Base-by-base conservation (phyloP, 257 asterid genomes). In the Nicotiana tabacum region DNA sequence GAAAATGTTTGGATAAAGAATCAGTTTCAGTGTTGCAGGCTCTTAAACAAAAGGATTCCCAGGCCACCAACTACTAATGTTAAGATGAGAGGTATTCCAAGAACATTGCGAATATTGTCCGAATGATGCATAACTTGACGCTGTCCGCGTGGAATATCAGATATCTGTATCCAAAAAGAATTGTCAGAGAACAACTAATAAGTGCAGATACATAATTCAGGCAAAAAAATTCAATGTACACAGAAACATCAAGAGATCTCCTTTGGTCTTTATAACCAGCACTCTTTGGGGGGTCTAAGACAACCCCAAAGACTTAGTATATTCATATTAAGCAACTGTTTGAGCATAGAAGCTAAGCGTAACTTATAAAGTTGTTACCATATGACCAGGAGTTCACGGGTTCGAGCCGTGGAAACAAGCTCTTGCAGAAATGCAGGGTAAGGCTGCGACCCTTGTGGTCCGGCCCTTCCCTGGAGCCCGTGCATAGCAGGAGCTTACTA, bases 71-170 rank as follows among this genome's bases (percentile, higher is more conserved):
- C 10, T 8, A 84, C 88, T 48, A 85, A 43, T 4, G 89, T 77
- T 69, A 82, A 70, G 12, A 83, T 55, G 18, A 89, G 65, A 72
- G 89, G 7, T 37, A 37, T 6, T 37, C 46, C 46, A 37, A 37
- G 64, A 83, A 90, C 87, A 66, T 65, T 91, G 89, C 84, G 84
- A 39, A 39, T 39, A 39, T 0, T 39, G 11, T 84, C 87, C 91
- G 97, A 77, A 92, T 92, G 46, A 39, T 91, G 95, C 88, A 92
- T 87, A 60, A 90, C 85, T 89, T 96, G 98, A 76, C 92, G 93
- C 48, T 93, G 98, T 15, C 94, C 90, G 7, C 94, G 88, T 29
- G 87, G 83, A 68, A 92, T 81, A 82, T 77, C 85, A 55, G 93
- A 85, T 69, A 94, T 82, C 98, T 96, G 92, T 29, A 8, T 84